These are phyloP conservation scores for Umbelopsis isabellina DNA, from an alignment of 192 early-diverging fungal species.

Conservation along the genomic window DNA sequence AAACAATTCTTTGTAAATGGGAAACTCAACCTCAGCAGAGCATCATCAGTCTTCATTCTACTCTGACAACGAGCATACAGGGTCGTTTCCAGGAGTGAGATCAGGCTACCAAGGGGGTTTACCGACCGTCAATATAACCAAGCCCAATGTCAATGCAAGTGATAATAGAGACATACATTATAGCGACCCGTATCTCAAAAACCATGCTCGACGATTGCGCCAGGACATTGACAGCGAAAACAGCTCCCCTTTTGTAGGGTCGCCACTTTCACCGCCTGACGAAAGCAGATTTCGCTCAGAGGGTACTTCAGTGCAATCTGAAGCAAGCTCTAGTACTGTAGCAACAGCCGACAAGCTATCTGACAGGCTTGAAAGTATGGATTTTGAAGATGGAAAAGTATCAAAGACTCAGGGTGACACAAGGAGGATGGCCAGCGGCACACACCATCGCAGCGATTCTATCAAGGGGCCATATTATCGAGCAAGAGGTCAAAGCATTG, in stretches of 20 bases:
- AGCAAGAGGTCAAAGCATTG: constrained; percentile 33
- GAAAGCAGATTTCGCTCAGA: constrained; percentile 17
- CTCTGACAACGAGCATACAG: background rate
- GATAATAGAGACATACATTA: constrained; percentile 14
- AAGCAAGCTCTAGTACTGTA: no score
- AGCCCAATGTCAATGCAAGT: background rate
- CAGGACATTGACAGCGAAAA: constrained; percentile 12
- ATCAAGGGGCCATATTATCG: constrained; percentile 43
- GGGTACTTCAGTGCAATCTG: background rate
- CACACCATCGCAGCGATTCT: constrained; percentile 28
- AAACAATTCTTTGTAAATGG: background rate
- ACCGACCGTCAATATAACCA: constrained; percentile 1
- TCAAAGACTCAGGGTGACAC: background rate
- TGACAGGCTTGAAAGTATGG: constrained; percentile 6
- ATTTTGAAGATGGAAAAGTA: background rate
- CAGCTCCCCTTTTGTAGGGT: constrained; percentile 24
- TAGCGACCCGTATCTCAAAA: constrained; percentile 6
- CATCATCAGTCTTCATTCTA: background rate
- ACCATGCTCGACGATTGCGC: background rate
- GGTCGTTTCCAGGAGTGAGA: constrained; percentile 5
- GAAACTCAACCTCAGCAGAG: constrained; percentile 13
- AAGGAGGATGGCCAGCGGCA: background rate
- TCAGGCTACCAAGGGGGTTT: background rate
- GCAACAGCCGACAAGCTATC: background rate
- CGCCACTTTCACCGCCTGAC: constrained; percentile 13